Percentiles rank a stretch among this genome's conserved stretches.
Conservation (phyloP, 352 stramenopile species). For the Phytophthora foliorum region DNA sequence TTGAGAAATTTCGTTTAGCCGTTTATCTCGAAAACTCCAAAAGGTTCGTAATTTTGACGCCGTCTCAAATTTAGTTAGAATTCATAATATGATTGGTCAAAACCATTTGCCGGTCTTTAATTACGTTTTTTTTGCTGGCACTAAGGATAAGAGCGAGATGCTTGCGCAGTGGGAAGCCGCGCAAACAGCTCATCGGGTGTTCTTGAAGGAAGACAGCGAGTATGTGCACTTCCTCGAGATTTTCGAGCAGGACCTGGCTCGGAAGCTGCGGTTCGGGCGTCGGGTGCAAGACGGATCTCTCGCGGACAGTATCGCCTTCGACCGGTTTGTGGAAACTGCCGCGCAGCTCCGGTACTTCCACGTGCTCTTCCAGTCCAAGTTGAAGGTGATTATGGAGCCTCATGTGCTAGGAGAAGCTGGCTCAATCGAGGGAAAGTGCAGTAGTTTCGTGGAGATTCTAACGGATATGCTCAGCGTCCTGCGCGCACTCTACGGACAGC, state of each 20-base stretch:
- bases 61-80: no score
- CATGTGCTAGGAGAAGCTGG: conserved; percentile 6
- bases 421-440: conserved; percentile 24
- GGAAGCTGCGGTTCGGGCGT: conserved; percentile 32
- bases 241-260: conserved; percentile 25
- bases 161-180: conserved; percentile 37
- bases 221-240: conserved; percentile 37
- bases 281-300: conserved; percentile 17
- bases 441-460: conserved; percentile 33
- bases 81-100: no score
- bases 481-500: conserved; percentile 37
- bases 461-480: conserved; percentile 39
- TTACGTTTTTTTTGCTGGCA: no score
- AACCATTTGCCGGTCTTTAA: no score
- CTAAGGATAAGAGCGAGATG: no score
- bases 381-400: conserved; percentile 22
- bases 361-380: conserved; percentile 40
- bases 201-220: conserved; percentile 41
- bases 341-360: conserved; percentile 35
- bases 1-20: no score
- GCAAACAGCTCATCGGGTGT: conserved; percentile 27
- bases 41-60: no score
- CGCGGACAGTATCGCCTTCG: conserved; percentile 23
- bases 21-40: no score
- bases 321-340: conserved; percentile 35